Conservation (phyloP, 441 rosid genomes). For the Pelargonium hybrid region DNA sequence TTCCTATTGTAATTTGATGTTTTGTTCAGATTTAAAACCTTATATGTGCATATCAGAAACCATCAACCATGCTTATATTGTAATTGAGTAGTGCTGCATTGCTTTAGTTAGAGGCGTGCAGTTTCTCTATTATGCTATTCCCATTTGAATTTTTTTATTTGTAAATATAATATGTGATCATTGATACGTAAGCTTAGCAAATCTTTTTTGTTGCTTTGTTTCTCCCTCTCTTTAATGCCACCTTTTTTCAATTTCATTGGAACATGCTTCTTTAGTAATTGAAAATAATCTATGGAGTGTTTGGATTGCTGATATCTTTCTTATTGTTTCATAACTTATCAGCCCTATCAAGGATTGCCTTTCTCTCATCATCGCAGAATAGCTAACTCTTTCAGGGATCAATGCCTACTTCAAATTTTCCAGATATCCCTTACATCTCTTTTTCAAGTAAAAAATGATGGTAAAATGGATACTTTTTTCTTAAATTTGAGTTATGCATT, state of each 20-base stretch:
- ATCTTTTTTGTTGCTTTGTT: neutral
- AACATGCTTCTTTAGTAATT: neutral
- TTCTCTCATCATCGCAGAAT: conserved; percentile 85
- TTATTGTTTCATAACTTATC: conserved; percentile 21
- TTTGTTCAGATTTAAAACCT: neutral
- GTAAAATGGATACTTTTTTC: conserved; percentile 29
- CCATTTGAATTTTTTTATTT: neutral
- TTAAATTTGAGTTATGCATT: neutral
- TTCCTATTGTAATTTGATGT: neutral
- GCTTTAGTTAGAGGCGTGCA: neutral
- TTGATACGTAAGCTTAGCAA: neutral
- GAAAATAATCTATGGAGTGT: neutral
- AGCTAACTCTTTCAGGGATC: conserved; percentile 89
- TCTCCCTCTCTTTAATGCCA: neutral
- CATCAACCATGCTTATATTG: conserved; percentile 4
- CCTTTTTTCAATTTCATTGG: neutral
- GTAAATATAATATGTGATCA: neutral
- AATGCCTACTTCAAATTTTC: conserved; percentile 83
- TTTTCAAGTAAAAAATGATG: conserved; percentile 80
- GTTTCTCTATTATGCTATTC: neutral
- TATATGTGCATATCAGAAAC: neutral
- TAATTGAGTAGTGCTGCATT: neutral
- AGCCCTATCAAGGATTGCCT: conserved; percentile 81
- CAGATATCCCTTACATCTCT: conserved; percentile 87
- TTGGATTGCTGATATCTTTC: conserved; percentile 18